Evolutionary conservation across 495 filamentous ascomycete species (phyloP), one percentile per base, ranked within the genome.

Genomic region (Neurospora sp.): DNA sequence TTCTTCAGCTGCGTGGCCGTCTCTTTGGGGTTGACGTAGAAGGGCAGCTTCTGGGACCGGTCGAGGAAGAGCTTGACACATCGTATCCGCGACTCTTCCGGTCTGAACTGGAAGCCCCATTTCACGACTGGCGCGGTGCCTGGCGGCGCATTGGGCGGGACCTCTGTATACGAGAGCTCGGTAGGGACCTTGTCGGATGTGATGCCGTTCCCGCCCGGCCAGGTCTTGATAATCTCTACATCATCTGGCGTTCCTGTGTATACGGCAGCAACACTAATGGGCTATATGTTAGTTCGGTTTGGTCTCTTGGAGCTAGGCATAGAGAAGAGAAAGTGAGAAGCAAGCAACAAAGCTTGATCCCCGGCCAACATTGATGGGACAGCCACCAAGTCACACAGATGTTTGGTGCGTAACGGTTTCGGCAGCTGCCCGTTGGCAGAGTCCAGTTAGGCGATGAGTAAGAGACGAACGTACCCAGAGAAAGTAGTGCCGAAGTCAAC

Each of bases 1-100:
- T 87, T 88, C 77, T 89, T 89, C n/a, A 90, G 85, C 74, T 92
- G 90, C 6, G 90, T 88, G 14, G 90, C 90, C 35, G 91, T 92
- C 78, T 91, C 90, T 45, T 91, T 83, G 9, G 91, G 90, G 74
- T 89, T 91, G 74, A 93, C 91, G 73, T 92, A 93, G 76, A 89
- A 90, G 14, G 91, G 91, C 35, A 93, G 85, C 76, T 91, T 91
- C 80, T 93, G 91, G 61, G 90, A 89, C 39, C 90, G 89, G 80
- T 93, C 91, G 68, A 93, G 89, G 78, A 93, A 92, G 59, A 93
- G 85, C 82, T 93, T 93, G 80, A 93, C 91, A 79, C 91, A 93
- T 12, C 91, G 90, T 68, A 93, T 85, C 31, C 92, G 86, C 39
- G 89, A 85, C 79, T 92, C 90, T 78, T 92, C 89, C 8, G 91